Conservation (phyloP, 1,284 basidiomycete species). For the Volvariella surrecta region DNA sequence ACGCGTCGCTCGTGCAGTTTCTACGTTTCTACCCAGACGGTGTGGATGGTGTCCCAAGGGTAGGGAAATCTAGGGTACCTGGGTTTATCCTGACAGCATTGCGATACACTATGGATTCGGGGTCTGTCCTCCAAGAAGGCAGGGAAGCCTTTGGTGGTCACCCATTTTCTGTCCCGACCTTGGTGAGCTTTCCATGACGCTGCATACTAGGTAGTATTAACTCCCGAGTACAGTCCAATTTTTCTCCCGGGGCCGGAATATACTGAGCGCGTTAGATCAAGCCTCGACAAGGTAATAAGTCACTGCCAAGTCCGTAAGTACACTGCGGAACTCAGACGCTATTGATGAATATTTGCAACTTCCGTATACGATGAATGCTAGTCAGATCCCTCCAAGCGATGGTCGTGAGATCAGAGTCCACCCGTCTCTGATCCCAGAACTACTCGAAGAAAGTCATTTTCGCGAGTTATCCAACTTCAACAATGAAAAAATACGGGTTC, state of each 20-base stretch:
- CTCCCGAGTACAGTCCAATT: constrained; percentile 18
- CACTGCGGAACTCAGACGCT: constrained; percentile 25
- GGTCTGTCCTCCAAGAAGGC: constrained; percentile 19
- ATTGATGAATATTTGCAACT: constrained; percentile 26
- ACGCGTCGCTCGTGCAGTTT: constrained; percentile 18
- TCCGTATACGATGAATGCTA: constrained; percentile 25
- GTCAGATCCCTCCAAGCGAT: constrained; percentile 27
- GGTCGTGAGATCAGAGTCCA: constrained; percentile 25
- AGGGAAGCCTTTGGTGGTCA: constrained; percentile 17
- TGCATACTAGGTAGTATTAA: not conserved
- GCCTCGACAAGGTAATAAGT: constrained; percentile 25
- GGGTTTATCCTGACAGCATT: constrained; percentile 24
- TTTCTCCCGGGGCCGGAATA: constrained; percentile 26
- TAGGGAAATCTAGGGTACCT: constrained; percentile 21
- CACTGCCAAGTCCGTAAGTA: constrained; percentile 1
- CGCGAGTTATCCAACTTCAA: constrained; percentile 18
- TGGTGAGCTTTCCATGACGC: constrained; percentile 12
- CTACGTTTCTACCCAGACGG: constrained; percentile 20
- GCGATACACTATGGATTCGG: constrained; percentile 20
- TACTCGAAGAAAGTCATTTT: constrained; percentile 26
- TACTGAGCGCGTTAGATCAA: constrained; percentile 21
- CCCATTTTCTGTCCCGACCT: constrained; percentile 25
- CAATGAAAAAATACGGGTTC: constrained; percentile 11
- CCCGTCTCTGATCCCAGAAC: constrained; percentile 25
- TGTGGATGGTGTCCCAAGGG: constrained; percentile 21